Conservation (phyloP, 257 asterid species). For the Fraxinus excelsior region DNA sequence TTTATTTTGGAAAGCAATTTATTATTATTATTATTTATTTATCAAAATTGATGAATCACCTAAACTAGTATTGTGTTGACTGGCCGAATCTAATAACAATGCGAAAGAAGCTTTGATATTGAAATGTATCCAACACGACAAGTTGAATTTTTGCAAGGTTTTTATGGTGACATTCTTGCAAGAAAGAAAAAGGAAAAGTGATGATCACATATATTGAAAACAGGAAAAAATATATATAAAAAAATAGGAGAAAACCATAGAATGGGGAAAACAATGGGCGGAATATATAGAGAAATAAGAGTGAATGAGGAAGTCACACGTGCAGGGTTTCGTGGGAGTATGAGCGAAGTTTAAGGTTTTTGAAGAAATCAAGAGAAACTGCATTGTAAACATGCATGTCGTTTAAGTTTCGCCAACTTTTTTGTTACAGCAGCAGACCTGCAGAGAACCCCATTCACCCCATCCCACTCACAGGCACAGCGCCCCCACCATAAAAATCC, state of each 20-base stretch:
- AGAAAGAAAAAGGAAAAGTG: too few species aligned
- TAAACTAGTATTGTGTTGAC: too few species aligned
- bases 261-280: conserved; percentile 28
- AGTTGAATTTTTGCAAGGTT: too few species aligned
- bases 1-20: too few species aligned
- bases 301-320: conserved; percentile 29
- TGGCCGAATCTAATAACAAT: too few species aligned
- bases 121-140: too few species aligned
- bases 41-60: too few species aligned
- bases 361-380: conserved; percentile 34
- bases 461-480: background rate
- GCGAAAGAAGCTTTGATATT: too few species aligned
- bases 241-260: background rate
- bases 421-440: background rate
- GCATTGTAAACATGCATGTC: background rate
- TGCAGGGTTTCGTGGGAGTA: conserved; percentile 42
- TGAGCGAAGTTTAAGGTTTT: conserved; percentile 38
- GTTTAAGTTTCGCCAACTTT: conserved; percentile 11
- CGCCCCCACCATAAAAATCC: background rate
- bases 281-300: conserved; percentile 3
- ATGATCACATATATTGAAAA: background rate
- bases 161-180: too few species aligned
- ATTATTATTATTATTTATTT: too few species aligned
- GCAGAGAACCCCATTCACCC: background rate
- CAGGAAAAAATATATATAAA: background rate